Evolutionary conservation across 805 yeast species (phyloP).

Genomic region (Cyberlindnera mycetangii): DNA sequence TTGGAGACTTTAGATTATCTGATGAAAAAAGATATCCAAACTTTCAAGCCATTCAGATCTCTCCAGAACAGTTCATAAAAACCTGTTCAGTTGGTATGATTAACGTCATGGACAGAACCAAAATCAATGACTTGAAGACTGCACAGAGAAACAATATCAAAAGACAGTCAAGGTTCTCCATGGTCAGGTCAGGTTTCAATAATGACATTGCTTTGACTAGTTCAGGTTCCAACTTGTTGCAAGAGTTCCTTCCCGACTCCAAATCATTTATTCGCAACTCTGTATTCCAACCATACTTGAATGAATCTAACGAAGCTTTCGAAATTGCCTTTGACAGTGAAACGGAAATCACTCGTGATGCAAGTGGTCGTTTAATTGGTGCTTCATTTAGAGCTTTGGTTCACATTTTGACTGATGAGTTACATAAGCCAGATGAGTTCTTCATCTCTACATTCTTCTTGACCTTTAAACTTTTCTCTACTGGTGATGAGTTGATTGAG

Average conservation of each 20-base stretch:
- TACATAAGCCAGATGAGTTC: slow-evolving; percentile 59
- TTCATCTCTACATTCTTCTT: slow-evolving; percentile 72
- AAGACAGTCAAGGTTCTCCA: slow-evolving; percentile 34
- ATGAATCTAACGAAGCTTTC: slow-evolving; percentile 24
- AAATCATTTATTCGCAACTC: slow-evolving; percentile 35
- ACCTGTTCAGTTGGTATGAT: slow-evolving; percentile 60
- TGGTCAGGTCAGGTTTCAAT: slow-evolving; percentile 31
- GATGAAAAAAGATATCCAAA: slow-evolving; percentile 64
- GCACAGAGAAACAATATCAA: slow-evolving; percentile 23
- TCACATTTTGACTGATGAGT: slow-evolving; percentile 63
- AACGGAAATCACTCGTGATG: slow-evolving; percentile 50
- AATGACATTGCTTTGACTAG: slow-evolving; percentile 21
- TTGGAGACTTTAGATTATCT: slow-evolving; percentile 66
- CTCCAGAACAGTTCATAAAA: slow-evolving; percentile 57
- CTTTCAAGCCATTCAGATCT: slow-evolving; percentile 51
- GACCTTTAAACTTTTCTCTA: slow-evolving; percentile 70
- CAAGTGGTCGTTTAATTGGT: slow-evolving; percentile 55
- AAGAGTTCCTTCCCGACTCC: slow-evolving; percentile 34
- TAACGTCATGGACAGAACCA: slow-evolving; percentile 36
- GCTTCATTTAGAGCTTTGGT: slow-evolving; percentile 71
- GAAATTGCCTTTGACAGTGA: slow-evolving; percentile 22
- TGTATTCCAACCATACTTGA: slow-evolving; percentile 35
- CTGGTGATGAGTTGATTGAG: slow-evolving; percentile 63
- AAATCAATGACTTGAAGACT: slow-evolving; percentile 21
- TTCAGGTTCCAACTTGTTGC: slow-evolving; percentile 33